These are phyloP conservation scores for Jacaranda mimosifolia DNA, from an alignment of 257 asterid genomes.

Conservation along the genomic window DNA sequence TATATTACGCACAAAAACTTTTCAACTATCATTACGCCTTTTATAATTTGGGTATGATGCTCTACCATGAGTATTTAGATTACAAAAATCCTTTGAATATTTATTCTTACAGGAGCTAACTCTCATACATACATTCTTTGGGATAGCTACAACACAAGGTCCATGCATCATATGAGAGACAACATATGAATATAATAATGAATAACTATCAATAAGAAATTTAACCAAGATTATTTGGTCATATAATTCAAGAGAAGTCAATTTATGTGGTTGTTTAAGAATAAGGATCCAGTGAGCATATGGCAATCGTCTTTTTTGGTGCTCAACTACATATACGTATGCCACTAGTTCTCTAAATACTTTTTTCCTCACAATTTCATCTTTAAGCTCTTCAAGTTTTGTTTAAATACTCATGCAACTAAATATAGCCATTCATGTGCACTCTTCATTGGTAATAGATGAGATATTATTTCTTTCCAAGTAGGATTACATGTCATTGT, in stretches of 20 bases:
- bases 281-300: neutral
- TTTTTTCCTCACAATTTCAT: neutral
- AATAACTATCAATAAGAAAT: neutral
- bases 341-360: neutral
- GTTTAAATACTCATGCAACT: neutral
- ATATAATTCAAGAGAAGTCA: neutral
- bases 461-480: neutral
- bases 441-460: neutral
- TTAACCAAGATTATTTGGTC: neutral
- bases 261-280: neutral
- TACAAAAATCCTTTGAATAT: neutral
- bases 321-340: constrained; percentile 9
- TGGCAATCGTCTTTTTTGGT: constrained; percentile 5
- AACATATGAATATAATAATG: neutral
- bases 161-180: constrained; percentile 12
- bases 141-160: neutral
- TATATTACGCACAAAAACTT: neutral
- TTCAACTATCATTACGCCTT: neutral
- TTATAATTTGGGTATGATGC: neutral
- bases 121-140: neutral
- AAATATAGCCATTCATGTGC: neutral
- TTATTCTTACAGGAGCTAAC: neutral
- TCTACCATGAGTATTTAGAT: neutral
- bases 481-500: neutral
- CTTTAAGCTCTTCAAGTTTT: neutral